Percentiles rank a stretch among this genome's conserved stretches.
phyloP scores from a whole-genome alignment of 495 filamentous ascomycete species.

The Parachaetomium inaequale region DNA sequence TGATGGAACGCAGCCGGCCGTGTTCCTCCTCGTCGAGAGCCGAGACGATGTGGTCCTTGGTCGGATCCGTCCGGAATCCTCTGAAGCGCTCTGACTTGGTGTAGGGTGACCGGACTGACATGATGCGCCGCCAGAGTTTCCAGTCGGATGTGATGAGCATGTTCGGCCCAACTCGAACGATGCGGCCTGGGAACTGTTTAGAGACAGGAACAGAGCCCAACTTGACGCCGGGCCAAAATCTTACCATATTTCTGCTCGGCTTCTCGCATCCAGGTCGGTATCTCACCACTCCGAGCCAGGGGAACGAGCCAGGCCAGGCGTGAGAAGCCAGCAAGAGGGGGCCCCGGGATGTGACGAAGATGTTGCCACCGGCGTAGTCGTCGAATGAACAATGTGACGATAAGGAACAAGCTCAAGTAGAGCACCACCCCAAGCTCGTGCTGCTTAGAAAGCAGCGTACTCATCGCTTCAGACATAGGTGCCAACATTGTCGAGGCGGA shows the following conservation, averaged over 20 bases:
- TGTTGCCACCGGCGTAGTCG: neutral
- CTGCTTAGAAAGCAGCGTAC: neutral
- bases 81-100: neutral
- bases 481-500: neutral
- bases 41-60: neutral
- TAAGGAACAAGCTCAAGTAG: neutral
- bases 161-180: neutral
- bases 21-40: neutral
- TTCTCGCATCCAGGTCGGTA: neutral
- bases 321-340: conserved; percentile 2
- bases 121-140: neutral
- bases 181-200: neutral
- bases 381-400: neutral
- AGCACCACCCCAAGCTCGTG: neutral
- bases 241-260: neutral
- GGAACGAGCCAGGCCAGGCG: conserved; percentile 2
- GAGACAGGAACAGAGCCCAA: neutral
- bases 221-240: too few species aligned
- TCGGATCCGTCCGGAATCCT: neutral
- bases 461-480: neutral
- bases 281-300: neutral
- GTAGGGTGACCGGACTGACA: neutral
- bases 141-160: conserved; percentile 1
- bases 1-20: neutral
- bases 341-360: conserved; percentile 2